Evolutionary conservation across 2,329 filamentous ascomycete genomes (phyloP).

Genomic region (Phyllosticta citrichinensis): DNA sequence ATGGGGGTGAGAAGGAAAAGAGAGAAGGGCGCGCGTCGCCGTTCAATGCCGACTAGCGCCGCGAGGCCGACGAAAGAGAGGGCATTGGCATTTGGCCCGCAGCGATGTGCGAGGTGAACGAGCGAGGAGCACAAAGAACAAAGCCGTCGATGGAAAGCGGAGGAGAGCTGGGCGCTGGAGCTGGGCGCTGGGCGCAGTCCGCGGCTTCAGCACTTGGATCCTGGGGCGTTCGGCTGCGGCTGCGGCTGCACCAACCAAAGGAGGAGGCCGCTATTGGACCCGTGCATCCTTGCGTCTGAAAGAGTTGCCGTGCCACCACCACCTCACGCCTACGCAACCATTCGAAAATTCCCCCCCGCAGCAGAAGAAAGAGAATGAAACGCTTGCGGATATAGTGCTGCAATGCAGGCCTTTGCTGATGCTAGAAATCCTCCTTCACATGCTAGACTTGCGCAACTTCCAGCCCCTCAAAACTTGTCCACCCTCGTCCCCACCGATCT

Average conservation of each 20-base stretch:
- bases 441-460: background rate
- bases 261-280: background rate
- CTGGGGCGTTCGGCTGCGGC: background rate
- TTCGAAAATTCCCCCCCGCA: background rate
- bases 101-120: background rate
- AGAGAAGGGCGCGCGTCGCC: background rate
- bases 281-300: background rate
- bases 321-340: background rate
- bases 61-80: background rate
- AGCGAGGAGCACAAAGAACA: background rate
- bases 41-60: background rate
- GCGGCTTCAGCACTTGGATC: background rate
- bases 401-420: background rate
- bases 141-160: background rate
- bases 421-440: background rate
- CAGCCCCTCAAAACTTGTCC: constrained; percentile 32
- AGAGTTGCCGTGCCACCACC: background rate
- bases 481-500: constrained; percentile 46
- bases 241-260: background rate
- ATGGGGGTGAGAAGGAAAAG: background rate
- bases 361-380: background rate
- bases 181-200: background rate
- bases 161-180: background rate
- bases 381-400: background rate
- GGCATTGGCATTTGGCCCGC: background rate